These are phyloP conservation scores for Ceratobasidium sp. DNA, from an alignment of 1,284 basidiomycete species.

Conservation along the genomic window DNA sequence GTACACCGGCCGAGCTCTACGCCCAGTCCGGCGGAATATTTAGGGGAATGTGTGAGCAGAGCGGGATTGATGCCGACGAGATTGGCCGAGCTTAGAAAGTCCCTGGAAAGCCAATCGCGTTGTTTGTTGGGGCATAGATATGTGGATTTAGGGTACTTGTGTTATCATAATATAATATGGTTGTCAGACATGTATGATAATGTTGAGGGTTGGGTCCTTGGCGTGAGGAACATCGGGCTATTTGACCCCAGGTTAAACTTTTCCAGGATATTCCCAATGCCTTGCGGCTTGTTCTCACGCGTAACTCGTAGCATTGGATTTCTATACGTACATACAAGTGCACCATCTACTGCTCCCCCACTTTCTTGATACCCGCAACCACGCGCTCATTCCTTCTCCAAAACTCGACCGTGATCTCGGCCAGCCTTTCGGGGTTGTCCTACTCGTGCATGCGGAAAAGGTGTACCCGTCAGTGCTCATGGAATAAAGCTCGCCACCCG, in stretches of 20 bases:
- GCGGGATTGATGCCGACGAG: conserved; percentile 38
- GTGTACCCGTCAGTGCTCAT: background rate
- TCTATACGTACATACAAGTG: background rate
- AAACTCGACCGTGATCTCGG: conserved; percentile 85
- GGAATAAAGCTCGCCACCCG: background rate
- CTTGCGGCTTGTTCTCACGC: too few species aligned
- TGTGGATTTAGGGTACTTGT: too few species aligned
- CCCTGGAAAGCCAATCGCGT: too few species aligned
- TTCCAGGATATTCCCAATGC: too few species aligned
- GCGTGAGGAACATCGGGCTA: too few species aligned
- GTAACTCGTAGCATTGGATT: background rate
- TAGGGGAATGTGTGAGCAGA: conserved; percentile 50
- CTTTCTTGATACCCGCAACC: conserved; percentile 76
- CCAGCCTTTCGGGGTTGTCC: conserved; percentile 88
- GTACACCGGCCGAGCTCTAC: conserved; percentile 80
- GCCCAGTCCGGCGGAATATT: conserved; percentile 76
- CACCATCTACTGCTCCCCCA: conserved; percentile 65
- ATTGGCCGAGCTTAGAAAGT: background rate
- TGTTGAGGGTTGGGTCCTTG: too few species aligned
- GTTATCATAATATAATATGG: too few species aligned
- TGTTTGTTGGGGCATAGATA: too few species aligned
- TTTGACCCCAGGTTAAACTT: too few species aligned
- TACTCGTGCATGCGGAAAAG: conserved; percentile 18
- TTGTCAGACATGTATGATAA: too few species aligned
- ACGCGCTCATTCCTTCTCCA: conserved; percentile 90